Conservation (phyloP, 306 rosid genomes). For the Prunus kanzakura region DNA sequence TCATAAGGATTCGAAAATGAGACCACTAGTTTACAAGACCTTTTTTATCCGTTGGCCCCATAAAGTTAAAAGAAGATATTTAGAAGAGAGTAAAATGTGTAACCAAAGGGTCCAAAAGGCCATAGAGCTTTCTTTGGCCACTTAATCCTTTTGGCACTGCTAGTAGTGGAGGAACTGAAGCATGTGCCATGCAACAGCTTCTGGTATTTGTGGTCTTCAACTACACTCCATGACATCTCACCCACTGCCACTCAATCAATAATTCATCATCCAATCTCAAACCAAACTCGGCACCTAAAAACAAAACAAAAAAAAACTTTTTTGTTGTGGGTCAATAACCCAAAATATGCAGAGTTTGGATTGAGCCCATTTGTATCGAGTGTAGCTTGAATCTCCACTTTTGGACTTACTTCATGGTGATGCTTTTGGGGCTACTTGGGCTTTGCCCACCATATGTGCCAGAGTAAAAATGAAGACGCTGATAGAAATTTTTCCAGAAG, state of each 20-base stretch:
- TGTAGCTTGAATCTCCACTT: neutral
- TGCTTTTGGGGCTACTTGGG: neutral
- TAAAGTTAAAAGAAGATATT: neutral
- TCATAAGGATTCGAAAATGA: too few species aligned
- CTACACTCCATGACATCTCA: constrained; percentile 33
- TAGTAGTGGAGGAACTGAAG: constrained; percentile 5
- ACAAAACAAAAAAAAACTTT: too few species aligned
- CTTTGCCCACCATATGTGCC: neutral
- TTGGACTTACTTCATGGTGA: neutral
- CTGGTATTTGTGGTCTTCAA: constrained; percentile 12
- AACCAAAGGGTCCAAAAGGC: neutral
- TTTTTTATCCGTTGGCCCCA: neutral
- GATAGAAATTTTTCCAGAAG: neutral
- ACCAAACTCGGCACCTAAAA: too few species aligned
- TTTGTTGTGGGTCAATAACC: too few species aligned
- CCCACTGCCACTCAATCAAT: constrained; percentile 11
- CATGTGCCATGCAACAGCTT: constrained; percentile 27
- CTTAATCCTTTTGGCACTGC: constrained; percentile 19
- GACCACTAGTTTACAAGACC: rapidly evolving
- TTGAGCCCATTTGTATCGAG: neutral
- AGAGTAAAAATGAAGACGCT: neutral
- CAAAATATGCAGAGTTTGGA: too few species aligned
- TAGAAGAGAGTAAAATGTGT: neutral
- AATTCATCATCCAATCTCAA: neutral
- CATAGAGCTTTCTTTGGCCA: constrained; percentile 20